phyloP scores from a whole-genome alignment of 176 grass and related monocot genomes.

The Triticum dicoccoides region DNA sequence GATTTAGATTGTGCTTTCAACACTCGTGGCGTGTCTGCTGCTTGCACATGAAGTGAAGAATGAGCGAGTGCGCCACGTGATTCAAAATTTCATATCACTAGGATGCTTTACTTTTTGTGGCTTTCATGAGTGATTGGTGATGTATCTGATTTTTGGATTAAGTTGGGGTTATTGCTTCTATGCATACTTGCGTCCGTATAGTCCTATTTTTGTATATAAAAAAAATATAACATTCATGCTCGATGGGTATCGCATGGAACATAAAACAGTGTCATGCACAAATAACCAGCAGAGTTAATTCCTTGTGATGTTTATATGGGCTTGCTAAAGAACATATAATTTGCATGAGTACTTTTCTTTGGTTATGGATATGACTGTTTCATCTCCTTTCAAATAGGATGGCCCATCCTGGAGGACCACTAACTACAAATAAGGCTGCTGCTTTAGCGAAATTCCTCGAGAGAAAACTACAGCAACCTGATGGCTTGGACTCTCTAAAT shows the following conservation, averaged over 20 bases:
- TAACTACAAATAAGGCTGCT: slow-evolving; percentile 98
- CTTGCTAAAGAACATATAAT: background rate
- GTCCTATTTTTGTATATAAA: background rate
- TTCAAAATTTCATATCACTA: background rate
- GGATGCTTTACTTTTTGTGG: background rate
- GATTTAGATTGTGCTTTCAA: background rate
- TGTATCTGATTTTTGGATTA: background rate
- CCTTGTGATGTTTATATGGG: background rate
- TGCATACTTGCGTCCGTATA: background rate
- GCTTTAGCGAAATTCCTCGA: slow-evolving; percentile 95
- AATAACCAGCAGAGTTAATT: background rate
- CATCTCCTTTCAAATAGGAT: slow-evolving; percentile 47
- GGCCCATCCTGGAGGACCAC: slow-evolving; percentile 83
- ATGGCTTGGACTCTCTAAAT: slow-evolving; percentile 76
- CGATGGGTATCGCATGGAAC: background rate
- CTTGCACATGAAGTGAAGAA: background rate
- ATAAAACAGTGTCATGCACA: background rate
- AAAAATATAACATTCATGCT: background rate
- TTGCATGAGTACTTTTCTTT: background rate
- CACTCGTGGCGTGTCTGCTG: background rate
- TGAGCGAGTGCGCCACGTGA: background rate
- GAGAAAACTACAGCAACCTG: slow-evolving; percentile 93
- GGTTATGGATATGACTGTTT: background rate
- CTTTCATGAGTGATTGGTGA: background rate
- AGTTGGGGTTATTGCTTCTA: background rate